Conservation (phyloP, 148 eudicot species). For the Rhododendron ovatum region DNA sequence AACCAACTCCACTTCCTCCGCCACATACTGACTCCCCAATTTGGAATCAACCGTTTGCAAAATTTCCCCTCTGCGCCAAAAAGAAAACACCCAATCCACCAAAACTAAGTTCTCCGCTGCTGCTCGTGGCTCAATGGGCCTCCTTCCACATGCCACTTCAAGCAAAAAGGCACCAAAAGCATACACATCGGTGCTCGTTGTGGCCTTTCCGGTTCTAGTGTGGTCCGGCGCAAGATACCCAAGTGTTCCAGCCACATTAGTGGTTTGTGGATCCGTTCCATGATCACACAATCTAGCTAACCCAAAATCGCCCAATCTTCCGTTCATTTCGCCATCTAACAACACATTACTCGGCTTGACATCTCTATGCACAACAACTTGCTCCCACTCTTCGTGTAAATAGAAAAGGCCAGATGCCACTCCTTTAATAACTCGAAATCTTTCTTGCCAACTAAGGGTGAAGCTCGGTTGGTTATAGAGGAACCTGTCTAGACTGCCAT, state of each 20-base stretch:
- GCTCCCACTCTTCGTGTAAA: constrained; percentile 34
- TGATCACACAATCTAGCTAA: constrained; percentile 33
- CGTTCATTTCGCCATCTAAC: constrained; percentile 31
- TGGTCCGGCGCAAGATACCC: constrained; percentile 42
- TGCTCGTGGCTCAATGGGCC: constrained; percentile 28
- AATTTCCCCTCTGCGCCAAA: background rate
- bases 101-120: background rate
- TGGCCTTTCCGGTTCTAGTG: constrained; percentile 27
- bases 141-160: constrained; percentile 32
- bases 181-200: constrained; percentile 32
- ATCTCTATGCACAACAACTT: constrained; percentile 35
- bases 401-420: constrained; percentile 31
- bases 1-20: no score
- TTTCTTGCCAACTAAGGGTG: constrained; percentile 28
- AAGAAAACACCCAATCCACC: constrained; percentile 18
- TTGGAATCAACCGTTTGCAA: no score
- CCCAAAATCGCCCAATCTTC: constrained; percentile 37
- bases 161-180: constrained; percentile 39
- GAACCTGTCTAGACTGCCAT: constrained; percentile 31
- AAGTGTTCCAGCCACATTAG: constrained; percentile 27
- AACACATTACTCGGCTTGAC: constrained; percentile 37
- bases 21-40: no score
- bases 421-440: constrained; percentile 31
- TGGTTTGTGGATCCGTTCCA: constrained; percentile 26
- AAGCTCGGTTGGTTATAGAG: constrained; percentile 14